These are phyloP conservation scores for Trichoderma semiorbis DNA, from an alignment of 2,329 filamentous ascomycete species.

Conservation along the genomic window DNA sequence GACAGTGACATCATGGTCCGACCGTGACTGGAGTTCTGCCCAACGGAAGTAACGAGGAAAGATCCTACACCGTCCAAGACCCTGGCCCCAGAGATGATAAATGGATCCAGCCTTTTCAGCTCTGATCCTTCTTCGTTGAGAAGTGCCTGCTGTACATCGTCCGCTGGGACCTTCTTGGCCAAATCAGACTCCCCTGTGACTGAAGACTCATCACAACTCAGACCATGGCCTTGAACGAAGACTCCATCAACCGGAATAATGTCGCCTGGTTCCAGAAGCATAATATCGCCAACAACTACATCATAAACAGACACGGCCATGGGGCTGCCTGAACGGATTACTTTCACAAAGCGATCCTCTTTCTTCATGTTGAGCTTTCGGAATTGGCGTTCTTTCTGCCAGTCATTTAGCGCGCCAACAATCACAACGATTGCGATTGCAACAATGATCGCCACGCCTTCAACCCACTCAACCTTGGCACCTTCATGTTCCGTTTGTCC, in stretches of 20 bases:
- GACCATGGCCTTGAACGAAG: constrained; percentile 53
- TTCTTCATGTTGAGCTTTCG: constrained; percentile 60
- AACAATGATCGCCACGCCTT: constrained; percentile 58
- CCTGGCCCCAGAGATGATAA: constrained; percentile 57
- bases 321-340: constrained; percentile 63
- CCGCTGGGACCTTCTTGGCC: constrained; percentile 61
- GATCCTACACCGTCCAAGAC: constrained; percentile 47
- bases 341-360: constrained; percentile 62
- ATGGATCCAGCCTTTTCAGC: constrained; percentile 57
- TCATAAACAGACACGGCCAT: constrained; percentile 63
- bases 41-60: constrained; percentile 54
- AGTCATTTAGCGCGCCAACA: constrained; percentile 63
- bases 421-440: constrained; percentile 51
- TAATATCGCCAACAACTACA: constrained; percentile 65
- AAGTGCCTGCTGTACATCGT: constrained; percentile 46
- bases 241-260: constrained; percentile 68
- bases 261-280: constrained; percentile 67
- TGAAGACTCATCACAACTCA: constrained; percentile 69
- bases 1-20: constrained; percentile 55
- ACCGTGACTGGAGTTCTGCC: constrained; percentile 52
- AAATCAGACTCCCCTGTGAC: constrained; percentile 72
- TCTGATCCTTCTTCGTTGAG: constrained; percentile 46
- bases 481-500: constrained; percentile 39
- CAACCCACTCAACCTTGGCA: constrained; percentile 59
- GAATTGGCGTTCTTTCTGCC: constrained; percentile 66